Evolutionary conservation across 2,329 filamentous ascomycete genomes (phyloP).

Genomic region (Sclerotinia nivalis): DNA sequence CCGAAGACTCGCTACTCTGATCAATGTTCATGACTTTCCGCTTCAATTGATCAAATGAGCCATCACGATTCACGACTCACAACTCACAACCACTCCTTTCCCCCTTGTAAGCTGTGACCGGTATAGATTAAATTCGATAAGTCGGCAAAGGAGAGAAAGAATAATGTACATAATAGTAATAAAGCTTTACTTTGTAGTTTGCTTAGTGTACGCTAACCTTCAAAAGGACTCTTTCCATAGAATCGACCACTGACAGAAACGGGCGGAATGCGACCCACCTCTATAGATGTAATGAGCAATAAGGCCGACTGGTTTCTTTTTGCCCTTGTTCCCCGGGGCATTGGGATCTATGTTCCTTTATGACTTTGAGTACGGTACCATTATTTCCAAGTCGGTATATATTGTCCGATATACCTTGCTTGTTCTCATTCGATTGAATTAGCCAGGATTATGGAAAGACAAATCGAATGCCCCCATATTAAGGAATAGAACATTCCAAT

Average conservation of each 20-base stretch:
- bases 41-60: background rate
- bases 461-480: constrained; percentile 20
- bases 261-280: constrained; percentile 7
- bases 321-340: constrained; percentile 1
- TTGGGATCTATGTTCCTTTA: constrained; percentile 5
- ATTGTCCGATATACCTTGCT: background rate
- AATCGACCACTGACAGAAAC: constrained; percentile 9
- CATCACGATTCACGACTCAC: background rate
- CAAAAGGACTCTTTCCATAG: background rate
- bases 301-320: background rate
- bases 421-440: constrained; percentile 14
- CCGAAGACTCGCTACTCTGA: background rate
- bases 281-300: background rate
- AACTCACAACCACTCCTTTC: background rate
- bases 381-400: constrained; percentile 7
- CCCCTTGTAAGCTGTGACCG: background rate
- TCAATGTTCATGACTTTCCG: background rate
- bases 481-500: background rate
- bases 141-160: background rate
- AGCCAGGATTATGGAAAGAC: constrained; percentile 23
- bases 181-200: background rate
- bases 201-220: background rate
- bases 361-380: background rate
- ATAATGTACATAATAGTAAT: too few species aligned
- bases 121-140: background rate